Conservation (phyloP, 169 alveolate genomes). For the Babesia microti region DNA sequence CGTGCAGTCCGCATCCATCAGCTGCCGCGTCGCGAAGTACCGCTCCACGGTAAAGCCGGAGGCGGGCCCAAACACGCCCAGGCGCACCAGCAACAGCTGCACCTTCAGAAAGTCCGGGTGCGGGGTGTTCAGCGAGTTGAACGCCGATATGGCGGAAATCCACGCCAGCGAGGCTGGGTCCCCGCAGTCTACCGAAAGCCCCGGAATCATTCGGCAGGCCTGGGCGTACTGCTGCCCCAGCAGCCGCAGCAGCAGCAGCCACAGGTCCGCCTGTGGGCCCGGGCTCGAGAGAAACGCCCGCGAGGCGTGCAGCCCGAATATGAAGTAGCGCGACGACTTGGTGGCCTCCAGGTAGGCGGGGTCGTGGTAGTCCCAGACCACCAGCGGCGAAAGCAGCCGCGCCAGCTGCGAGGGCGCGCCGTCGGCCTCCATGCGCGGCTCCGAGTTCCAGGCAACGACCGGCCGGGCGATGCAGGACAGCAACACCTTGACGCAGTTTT, state of each 20-base stretch:
- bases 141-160: no score
- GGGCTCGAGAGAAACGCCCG: constrained; percentile 40
- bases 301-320: constrained; percentile 44
- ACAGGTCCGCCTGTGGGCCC: constrained; percentile 27
- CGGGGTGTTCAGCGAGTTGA: no score
- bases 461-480: constrained; percentile 36
- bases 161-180: constrained; percentile 6
- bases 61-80: no score
- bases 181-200: constrained; percentile 32
- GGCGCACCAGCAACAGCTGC: no score
- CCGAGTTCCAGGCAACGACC: constrained; percentile 37
- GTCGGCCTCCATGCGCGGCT: constrained; percentile 2
- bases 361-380: constrained; percentile 39
- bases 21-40: no score
- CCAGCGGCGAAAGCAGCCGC: constrained; percentile 44
- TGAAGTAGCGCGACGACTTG: constrained; percentile 39
- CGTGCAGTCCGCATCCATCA: no score
- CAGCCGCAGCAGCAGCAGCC: constrained; percentile 38
- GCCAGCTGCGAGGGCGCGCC: constrained; percentile 10
- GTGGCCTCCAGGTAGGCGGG: constrained; percentile 27
- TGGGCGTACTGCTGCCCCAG: constrained; percentile 46
- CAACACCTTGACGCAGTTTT: constrained; percentile 31
- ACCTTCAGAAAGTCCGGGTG: no score
- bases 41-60: no score
- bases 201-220: constrained; percentile 36